Percentiles rank a stretch among this genome's conserved stretches.
Conservation (phyloP, 176 grass and related monocot genomes). For the Alloteropsis semialata region DNA sequence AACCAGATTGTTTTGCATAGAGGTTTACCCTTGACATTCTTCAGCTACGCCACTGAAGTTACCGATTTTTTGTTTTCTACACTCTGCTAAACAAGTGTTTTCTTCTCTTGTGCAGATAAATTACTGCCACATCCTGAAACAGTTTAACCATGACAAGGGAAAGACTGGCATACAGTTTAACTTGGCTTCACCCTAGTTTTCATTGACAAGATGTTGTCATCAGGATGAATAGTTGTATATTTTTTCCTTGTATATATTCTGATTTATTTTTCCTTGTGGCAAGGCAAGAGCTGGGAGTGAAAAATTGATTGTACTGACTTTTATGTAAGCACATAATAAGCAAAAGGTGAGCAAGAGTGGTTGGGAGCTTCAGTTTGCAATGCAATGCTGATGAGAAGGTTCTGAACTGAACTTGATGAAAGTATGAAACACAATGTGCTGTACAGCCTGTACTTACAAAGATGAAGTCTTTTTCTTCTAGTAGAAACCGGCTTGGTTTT, state of each 20-base stretch:
- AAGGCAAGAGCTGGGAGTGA: not conserved
- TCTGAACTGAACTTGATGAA: constrained; percentile 13
- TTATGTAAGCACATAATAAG: constrained; percentile 28
- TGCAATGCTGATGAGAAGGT: constrained; percentile 9
- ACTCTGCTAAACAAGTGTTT: constrained; percentile 18
- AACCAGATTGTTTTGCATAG: constrained; percentile 63
- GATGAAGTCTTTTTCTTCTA: too few relatives aligned
- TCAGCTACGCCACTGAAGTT: not conserved
- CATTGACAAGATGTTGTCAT: not conserved
- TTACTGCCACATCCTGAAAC: constrained; percentile 86
- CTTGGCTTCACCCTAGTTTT: constrained; percentile 60
- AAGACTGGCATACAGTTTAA: constrained; percentile 88
- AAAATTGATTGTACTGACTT: constrained; percentile 8
- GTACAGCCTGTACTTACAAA: too few relatives aligned
- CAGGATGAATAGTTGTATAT: constrained; percentile 3
- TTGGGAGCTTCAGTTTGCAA: constrained; percentile 14
- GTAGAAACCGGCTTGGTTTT: too few relatives aligned
- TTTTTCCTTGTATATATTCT: not conserved
- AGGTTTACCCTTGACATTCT: constrained; percentile 59
- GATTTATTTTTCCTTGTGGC: not conserved
- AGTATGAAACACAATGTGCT: too few relatives aligned
- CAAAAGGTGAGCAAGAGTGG: constrained; percentile 5
- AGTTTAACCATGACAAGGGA: constrained; percentile 62
- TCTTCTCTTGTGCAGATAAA: constrained; percentile 56
- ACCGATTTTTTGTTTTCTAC: not conserved